Conservation (phyloP, 805 yeast genomes). For the Brettanomyces anomalus region DNA sequence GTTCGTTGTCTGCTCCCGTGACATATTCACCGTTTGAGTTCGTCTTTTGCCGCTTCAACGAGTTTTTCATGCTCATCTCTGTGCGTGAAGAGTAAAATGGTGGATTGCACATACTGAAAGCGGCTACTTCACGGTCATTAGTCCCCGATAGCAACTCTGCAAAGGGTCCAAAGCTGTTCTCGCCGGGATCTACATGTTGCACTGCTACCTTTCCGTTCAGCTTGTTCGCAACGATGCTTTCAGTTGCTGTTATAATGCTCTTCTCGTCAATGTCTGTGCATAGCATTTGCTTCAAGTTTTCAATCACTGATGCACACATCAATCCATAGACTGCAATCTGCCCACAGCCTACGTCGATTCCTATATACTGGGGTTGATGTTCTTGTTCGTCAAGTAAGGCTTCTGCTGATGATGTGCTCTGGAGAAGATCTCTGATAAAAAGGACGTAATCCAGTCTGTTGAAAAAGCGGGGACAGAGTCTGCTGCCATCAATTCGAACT, state of each 20-base stretch:
- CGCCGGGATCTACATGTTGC: conserved; percentile 2
- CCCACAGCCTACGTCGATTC: conserved; percentile 44
- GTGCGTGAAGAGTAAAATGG: conserved; percentile 35
- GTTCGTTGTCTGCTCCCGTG: conserved; percentile 28
- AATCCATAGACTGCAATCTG: conserved; percentile 39
- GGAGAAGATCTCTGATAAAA: conserved; percentile 11
- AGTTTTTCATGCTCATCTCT: conserved; percentile 22
- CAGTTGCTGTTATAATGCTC: conserved; percentile 24
- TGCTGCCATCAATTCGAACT: conserved; percentile 8
- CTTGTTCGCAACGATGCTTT: conserved; percentile 21
- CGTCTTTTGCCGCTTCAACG: conserved; percentile 15
- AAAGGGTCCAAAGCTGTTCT: conserved; percentile 3
- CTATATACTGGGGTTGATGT: conserved; percentile 6
- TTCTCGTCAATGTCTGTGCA: conserved; percentile 35
- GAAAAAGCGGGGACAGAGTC: conserved; percentile 26
- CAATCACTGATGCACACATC: conserved; percentile 9
- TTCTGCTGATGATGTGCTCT: background rate
- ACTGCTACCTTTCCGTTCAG: conserved; percentile 14
- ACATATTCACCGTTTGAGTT: conserved; percentile 10
- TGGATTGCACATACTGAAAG: conserved; percentile 42
- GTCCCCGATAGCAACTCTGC: conserved; percentile 1
- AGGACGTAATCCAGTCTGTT: conserved; percentile 23
- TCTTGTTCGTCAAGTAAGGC: background rate
- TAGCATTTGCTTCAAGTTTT: conserved; percentile 14
- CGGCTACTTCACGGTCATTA: conserved; percentile 2